Evolutionary conservation across 2,329 filamentous ascomycete genomes (phyloP), one percentile per base, ranked within the genome.

Genomic region (Trichoderma sp.): DNA sequence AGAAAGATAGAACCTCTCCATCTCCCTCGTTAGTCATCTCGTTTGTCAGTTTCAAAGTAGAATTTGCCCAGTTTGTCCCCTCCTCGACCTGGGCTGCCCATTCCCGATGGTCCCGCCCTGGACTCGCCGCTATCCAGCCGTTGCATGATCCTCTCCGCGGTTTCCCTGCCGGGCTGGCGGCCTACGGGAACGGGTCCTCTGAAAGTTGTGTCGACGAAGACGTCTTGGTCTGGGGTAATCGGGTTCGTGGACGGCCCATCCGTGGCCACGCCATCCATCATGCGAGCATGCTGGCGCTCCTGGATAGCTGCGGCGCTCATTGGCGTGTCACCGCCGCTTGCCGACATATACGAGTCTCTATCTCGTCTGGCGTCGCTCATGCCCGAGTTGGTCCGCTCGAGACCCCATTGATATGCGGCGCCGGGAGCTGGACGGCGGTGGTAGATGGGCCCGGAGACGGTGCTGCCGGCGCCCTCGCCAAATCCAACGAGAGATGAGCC

Each of bases 381-480:
- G 1, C 88, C 88, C 0, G 88, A 90, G 75, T 85, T 86, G 75
- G 85, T 88, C 27, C 89, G 83, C 81, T 90, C 89, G 8, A 89
- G 81, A 12, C 81, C 82, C 86, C 85, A 88, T 77, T 84, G 80
- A 77, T 81, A 80, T 83, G 75, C 81, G 76, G 79, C 84, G 77
- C 81, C 85, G 78, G 86, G 87, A 77, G 84, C 83, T 68, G 86
- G 83, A 65, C 89, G 82, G 76, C 89, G 85, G 82, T 90, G 86
- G 85, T 93, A 89, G 81, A 93, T 93, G 53, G 94, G 94, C 0
- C 95, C 95, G 76, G 92, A 94, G 75, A 95, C 92, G 6, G 95
- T 95, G 83, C 93, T 95, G 79, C 93, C 94, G 11, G 96, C 95
- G 41, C 95, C 96, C 83, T 98, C 95, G 67, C 96, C 96, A 79